These are phyloP conservation scores for Trichosporon sp. DNA, from an alignment of 1,284 basidiomycete species.

Conservation along the genomic window DNA sequence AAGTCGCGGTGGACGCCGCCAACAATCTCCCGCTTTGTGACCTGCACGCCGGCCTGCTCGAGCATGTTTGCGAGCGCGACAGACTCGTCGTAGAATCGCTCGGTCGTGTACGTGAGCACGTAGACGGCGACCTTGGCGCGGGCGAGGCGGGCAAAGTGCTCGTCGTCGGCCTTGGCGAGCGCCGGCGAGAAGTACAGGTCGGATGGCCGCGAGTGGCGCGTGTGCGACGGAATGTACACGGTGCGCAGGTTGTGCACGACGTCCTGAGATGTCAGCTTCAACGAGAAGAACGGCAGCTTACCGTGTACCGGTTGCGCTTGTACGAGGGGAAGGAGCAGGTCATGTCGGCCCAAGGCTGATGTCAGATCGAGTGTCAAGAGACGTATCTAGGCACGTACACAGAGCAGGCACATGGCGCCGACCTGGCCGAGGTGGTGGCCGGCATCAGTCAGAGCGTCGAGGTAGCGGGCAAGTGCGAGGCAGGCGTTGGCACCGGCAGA, in stretches of 20 bases:
- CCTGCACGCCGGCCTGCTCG: conserved; percentile 1
- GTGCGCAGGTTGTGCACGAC: not conserved
- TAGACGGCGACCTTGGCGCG: conserved; percentile 4
- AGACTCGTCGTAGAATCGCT: conserved; percentile 11
- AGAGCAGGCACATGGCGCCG: conserved; percentile 1
- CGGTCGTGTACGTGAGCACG: conserved; percentile 9
- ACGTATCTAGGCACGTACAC: not conserved
- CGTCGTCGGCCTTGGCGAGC: not conserved
- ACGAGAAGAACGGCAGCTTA: not conserved
- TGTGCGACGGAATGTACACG: conserved; percentile 9
- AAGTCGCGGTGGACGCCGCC: not conserved
- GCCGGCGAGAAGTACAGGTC: conserved; percentile 17
- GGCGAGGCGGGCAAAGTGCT: conserved; percentile 14
- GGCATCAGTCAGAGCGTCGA: conserved; percentile 11
- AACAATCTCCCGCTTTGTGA: not conserved
- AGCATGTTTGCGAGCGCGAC: not conserved
- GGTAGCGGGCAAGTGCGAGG: conserved; percentile 13
- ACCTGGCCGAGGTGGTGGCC: conserved; percentile 9
- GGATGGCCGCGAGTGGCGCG: conserved; percentile 1
- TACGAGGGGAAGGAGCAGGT: conserved; percentile 13
- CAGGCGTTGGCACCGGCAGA: conserved; percentile 12
- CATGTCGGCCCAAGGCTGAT: conserved; percentile 14
- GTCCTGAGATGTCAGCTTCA: conserved; percentile 7
- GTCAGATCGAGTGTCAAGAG: not conserved
- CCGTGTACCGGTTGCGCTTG: conserved; percentile 10